Percentiles rank a stretch among this genome's conserved stretches.
These are phyloP conservation scores for Marasmius oreades DNA, from an alignment of 1,284 basidiomycete genomes.

Conservation along the genomic window DNA sequence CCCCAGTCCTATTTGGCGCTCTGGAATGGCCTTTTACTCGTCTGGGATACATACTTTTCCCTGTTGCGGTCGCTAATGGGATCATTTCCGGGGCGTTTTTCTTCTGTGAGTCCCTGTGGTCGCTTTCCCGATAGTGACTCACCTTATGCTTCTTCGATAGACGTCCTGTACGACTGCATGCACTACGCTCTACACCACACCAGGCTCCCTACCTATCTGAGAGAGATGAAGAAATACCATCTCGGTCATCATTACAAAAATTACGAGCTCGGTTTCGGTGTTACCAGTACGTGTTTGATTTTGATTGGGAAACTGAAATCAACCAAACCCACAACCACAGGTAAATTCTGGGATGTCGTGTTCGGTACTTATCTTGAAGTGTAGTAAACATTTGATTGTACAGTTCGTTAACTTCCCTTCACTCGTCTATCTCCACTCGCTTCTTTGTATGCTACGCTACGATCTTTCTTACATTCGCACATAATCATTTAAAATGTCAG, in stretches of 20 bases:
- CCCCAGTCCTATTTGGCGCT: slow-evolving; percentile 78
- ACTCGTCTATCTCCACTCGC: no score
- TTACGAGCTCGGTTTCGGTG: slow-evolving; percentile 97
- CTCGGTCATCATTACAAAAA: slow-evolving; percentile 99
- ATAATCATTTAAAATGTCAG: no score
- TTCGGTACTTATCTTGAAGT: slow-evolving; percentile 82
- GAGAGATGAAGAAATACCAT: slow-evolving; percentile 96
- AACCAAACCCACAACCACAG: slow-evolving; percentile 28
- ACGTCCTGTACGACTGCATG: slow-evolving; percentile 88
- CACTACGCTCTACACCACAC: slow-evolving; percentile 93
- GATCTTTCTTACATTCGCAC: no score
- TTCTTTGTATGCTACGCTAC: no score
- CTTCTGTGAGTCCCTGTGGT: slow-evolving; percentile 66
- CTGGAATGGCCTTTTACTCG: slow-evolving; percentile 88
- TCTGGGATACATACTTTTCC: slow-evolving; percentile 85
- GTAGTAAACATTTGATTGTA: no score
- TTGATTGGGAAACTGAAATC: background rate
- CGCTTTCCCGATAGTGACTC: background rate
- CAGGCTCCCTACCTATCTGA: slow-evolving; percentile 84
- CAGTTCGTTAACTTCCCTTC: no score
- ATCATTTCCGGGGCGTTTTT: slow-evolving; percentile 89
- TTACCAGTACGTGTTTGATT: slow-evolving; percentile 63
- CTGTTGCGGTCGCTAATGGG: slow-evolving; percentile 84
- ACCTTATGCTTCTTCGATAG: slow-evolving; percentile 32
- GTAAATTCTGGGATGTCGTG: slow-evolving; percentile 93